Evolutionary conservation across 108 stramenopile species (phyloP).

Genomic region (Craspedostauros australis): DNA sequence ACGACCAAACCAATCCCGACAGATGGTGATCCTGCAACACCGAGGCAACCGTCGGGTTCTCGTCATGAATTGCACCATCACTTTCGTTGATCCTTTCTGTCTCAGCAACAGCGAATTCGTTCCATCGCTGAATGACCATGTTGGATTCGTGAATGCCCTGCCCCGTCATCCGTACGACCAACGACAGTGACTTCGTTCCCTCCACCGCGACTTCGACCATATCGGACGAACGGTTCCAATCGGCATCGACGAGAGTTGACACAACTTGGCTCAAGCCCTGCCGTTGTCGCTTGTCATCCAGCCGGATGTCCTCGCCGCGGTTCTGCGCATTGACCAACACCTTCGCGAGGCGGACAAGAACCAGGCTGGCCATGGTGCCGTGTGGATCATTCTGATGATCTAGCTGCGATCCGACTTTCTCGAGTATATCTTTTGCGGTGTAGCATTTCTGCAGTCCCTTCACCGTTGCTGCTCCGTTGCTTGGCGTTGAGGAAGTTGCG

Average conservation of each 20-base stretch:
- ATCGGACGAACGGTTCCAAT: background rate
- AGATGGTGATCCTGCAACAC: too few species aligned
- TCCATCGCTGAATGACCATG: too few species aligned
- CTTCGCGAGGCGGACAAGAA: conserved; percentile 37
- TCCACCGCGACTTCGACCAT: background rate
- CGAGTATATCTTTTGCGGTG: conserved; percentile 18
- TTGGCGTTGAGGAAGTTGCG: too few species aligned
- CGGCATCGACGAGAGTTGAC: conserved; percentile 1
- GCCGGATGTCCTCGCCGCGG: background rate
- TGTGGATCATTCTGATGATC: conserved; percentile 10
- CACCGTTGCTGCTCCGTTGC: too few species aligned
- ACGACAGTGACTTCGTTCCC: background rate
- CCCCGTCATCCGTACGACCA: background rate
- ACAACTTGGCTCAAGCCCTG: background rate
- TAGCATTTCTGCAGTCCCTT: conserved; percentile 26
- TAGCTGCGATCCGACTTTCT: conserved; percentile 16
- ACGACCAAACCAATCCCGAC: too few species aligned
- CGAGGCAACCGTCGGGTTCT: too few species aligned
- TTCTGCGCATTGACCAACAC: conserved; percentile 30
- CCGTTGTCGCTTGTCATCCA: background rate
- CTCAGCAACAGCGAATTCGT: too few species aligned
- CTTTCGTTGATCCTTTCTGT: too few species aligned
- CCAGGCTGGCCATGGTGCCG: conserved; percentile 20
- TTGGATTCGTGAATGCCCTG: too few species aligned
- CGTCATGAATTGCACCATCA: too few species aligned